Base-by-base conservation (phyloP, 148 eudicot species). In the Diospyros kaki region DNA sequence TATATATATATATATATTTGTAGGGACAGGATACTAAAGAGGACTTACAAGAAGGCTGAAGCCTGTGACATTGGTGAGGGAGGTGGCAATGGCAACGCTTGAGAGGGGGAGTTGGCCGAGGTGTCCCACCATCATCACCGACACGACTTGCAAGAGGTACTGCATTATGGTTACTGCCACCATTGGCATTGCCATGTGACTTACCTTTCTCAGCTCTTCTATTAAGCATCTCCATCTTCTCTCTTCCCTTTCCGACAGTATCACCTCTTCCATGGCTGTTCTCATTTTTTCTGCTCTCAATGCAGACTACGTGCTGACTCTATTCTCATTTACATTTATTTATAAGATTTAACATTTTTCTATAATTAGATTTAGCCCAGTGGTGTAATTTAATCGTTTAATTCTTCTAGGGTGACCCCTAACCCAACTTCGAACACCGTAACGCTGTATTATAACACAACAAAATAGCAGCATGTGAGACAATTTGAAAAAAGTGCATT, bases 121-220 rank as follows among this genome's bases (percentile, higher is more conserved):
- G 77, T 89, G 92, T 6, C 92, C 92, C 0, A 83, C 86, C 87
- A 89, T 84, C 83, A 85, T 81, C 72, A 76, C 69, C 0, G 89
- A 73, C 0, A 76, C 42, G 0, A 82, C 79, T 50, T 82, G 86
- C 11, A 79, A 59, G 11, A 84, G 63, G 71, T 73, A 83, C 69
- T 86, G 84, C 9, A 80, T 81, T 53, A 83, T 48, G 0, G 83
- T n/a, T 1, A 86, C 87, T 0, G 81, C 80, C 58, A 81, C 86
- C 89, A 86, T 83, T 2, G 92, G 92, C 15, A 80, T 80, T 18
- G 89, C 89, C 0, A 90, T 48, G 38, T 44, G 71, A n/a, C 86
- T 74, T n/a, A 83, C 61, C 56, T 69, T 74, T 65, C 84, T 86
- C 60, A 89, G 46, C 68, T 89, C 89, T 6, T 46, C 59, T 9